Conservation (phyloP, 305 asterid genomes). For the Fraxinus platypoda region DNA sequence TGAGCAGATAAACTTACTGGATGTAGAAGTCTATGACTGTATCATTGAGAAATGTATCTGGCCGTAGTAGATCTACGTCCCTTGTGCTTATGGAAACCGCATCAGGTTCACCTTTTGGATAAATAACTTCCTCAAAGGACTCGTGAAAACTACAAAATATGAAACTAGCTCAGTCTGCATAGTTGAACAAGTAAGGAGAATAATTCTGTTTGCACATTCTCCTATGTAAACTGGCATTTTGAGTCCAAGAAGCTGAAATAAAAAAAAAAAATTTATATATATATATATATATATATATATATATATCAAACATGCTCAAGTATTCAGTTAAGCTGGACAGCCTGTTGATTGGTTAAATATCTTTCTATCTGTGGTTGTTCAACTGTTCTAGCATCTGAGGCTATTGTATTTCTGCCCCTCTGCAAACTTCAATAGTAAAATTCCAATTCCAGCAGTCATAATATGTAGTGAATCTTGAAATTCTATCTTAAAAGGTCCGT, state of each 20-base stretch:
- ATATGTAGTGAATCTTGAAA: neutral
- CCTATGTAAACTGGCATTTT: neutral
- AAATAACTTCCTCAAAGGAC: slow-evolving; percentile 80
- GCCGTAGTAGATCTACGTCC: slow-evolving; percentile 81
- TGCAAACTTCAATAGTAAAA: neutral
- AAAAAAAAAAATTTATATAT: no score
- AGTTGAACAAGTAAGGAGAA: slow-evolving; percentile 12
- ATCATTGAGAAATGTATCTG: slow-evolving; percentile 90
- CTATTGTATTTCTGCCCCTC: neutral
- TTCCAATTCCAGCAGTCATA: neutral
- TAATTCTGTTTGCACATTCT: slow-evolving; percentile 1
- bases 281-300: no score
- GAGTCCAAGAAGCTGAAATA: neutral
- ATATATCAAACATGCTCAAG: neutral
- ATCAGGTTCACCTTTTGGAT: slow-evolving; percentile 91
- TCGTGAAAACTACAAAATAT: slow-evolving; percentile 55
- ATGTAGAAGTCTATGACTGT: slow-evolving; percentile 91
- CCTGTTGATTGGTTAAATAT: neutral
- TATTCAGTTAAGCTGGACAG: neutral
- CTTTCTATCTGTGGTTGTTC: neutral
- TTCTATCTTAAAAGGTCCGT: no score
- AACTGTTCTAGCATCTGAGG: neutral
- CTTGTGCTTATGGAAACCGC: slow-evolving; percentile 88
- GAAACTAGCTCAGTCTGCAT: slow-evolving; percentile 24
- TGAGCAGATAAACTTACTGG: slow-evolving; percentile 55